These are phyloP conservation scores for Mortierella sp. DNA, from an alignment of 371 early-diverging fungal species.

Conservation along the genomic window DNA sequence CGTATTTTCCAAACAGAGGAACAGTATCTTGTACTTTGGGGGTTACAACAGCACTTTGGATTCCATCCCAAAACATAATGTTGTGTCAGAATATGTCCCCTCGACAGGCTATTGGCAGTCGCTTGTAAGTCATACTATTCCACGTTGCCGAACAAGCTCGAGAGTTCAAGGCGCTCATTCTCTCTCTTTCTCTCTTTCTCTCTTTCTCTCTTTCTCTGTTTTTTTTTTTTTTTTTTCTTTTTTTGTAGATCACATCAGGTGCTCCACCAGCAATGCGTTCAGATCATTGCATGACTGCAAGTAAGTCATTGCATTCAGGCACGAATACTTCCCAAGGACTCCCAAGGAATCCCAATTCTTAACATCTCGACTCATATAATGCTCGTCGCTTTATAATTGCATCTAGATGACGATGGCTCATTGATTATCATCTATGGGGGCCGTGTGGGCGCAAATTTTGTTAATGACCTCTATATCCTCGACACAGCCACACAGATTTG, in stretches of 20 bases:
- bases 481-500: slow-evolving; percentile 17
- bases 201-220: no score
- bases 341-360: no score
- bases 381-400: neutral
- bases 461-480: slow-evolving; percentile 27
- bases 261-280: slow-evolving; percentile 22
- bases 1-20: slow-evolving; percentile 19
- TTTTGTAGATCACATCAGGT: slow-evolving; percentile 20
- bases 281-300: slow-evolving; percentile 45
- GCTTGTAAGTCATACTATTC: slow-evolving; percentile 12
- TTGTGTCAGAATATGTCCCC: slow-evolving; percentile 24
- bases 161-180: neutral
- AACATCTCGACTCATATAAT: neutral
- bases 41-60: slow-evolving; percentile 13
- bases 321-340: no score
- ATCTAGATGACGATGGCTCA: slow-evolving; percentile 33
- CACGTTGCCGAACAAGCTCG: no score
- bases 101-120: slow-evolving; percentile 14
- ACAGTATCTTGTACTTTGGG: slow-evolving; percentile 37
- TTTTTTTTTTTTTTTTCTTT: no score
- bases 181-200: no score
- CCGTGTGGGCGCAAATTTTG: neutral
- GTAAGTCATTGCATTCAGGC: slow-evolving; percentile 15
- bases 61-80: neutral
- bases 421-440: slow-evolving; percentile 30